A percentile compares a stretch with the other conserved stretches of the same genome.
phyloP scores from a whole-genome alignment of 495 filamentous ascomycete species.

The Xylaria intraflava region DNA sequence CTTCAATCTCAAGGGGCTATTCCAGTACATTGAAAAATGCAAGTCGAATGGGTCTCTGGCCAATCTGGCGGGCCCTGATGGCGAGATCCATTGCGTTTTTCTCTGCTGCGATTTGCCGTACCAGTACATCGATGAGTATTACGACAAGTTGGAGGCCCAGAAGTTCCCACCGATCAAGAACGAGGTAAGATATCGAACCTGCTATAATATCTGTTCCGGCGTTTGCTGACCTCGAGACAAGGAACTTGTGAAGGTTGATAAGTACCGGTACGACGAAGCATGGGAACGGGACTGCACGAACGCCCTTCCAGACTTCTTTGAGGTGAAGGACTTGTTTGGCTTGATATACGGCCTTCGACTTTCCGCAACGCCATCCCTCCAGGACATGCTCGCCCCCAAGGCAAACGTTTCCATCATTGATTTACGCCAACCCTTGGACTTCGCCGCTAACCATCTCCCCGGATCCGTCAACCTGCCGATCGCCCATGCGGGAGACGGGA shows the following conservation, averaged over 20 bases:
- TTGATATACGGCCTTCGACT: slow-evolving; percentile 6
- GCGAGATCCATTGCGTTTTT: slow-evolving; percentile 52
- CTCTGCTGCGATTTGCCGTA: slow-evolving; percentile 58
- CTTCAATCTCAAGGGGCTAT: slow-evolving; percentile 49
- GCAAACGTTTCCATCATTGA: slow-evolving; percentile 31
- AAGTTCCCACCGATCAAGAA: slow-evolving; percentile 54
- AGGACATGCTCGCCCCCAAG: slow-evolving; percentile 10
- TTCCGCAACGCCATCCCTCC: not conserved
- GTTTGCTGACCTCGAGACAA: slow-evolving; percentile 19
- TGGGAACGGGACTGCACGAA: slow-evolving; percentile 41
- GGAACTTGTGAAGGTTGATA: slow-evolving; percentile 45
- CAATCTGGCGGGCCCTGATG: slow-evolving; percentile 39
- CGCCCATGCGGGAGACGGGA: slow-evolving; percentile 22
- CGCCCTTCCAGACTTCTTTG: slow-evolving; percentile 34
- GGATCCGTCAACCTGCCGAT: slow-evolving; percentile 42
- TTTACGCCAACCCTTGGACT: slow-evolving; percentile 35
- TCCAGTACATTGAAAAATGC: slow-evolving; percentile 43
- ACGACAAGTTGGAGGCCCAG: slow-evolving; percentile 43
- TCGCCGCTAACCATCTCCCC: slow-evolving; percentile 39
- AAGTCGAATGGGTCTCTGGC: slow-evolving; percentile 39
- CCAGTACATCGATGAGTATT: slow-evolving; percentile 57
- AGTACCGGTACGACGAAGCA: slow-evolving; percentile 48
- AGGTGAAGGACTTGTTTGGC: slow-evolving; percentile 20
- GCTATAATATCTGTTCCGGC: not conserved
- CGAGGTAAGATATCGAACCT: slow-evolving; percentile 33